Conservation (phyloP, 495 filamentous ascomycete species). For the Aspergillus heteromorphus region DNA sequence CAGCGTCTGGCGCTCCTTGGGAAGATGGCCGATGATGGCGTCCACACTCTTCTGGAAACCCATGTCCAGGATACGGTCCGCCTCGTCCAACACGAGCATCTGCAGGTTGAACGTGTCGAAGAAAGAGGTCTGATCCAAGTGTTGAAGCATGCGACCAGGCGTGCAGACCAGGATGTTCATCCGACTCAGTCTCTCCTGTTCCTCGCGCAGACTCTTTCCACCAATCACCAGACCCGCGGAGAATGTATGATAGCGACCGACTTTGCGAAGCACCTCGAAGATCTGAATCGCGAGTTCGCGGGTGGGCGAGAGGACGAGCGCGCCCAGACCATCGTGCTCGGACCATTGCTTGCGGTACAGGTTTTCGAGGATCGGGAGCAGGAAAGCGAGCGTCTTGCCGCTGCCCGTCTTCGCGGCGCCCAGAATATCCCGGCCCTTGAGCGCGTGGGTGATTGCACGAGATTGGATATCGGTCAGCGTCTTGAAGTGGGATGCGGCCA, state of each 20-base stretch:
- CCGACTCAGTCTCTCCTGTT: constrained; percentile 74
- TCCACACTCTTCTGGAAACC: constrained; percentile 90
- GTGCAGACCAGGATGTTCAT: constrained; percentile 99
- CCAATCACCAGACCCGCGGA: constrained; percentile 93
- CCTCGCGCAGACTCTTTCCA: constrained; percentile 85
- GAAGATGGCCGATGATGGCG: constrained; percentile 89
- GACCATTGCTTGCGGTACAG: constrained; percentile 90
- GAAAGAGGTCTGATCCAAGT: constrained; percentile 87
- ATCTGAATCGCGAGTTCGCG: constrained; percentile 95
- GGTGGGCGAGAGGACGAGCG: constrained; percentile 89
- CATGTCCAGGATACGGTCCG: constrained; percentile 97
- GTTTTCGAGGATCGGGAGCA: constrained; percentile 88
- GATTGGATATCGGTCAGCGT: constrained; percentile 88
- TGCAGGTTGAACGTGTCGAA: constrained; percentile 88
- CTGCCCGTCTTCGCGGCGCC: constrained; percentile 95
- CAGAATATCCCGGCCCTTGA: constrained; percentile 86
- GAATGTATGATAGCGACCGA: constrained; percentile 84
- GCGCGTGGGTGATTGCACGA: constrained; percentile 73
- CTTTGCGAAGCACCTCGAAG: constrained; percentile 87
- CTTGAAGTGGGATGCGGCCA: constrained; percentile 85
- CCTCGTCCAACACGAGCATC: constrained; percentile 92
- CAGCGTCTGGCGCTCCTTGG: constrained; percentile 80
- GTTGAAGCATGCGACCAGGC: constrained; percentile 90
- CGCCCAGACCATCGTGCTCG: constrained; percentile 84
- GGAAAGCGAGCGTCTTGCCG: constrained; percentile 92